Evolutionary conservation across 306 rosid genomes (phyloP).

Genomic region (Rosa chinensis): DNA sequence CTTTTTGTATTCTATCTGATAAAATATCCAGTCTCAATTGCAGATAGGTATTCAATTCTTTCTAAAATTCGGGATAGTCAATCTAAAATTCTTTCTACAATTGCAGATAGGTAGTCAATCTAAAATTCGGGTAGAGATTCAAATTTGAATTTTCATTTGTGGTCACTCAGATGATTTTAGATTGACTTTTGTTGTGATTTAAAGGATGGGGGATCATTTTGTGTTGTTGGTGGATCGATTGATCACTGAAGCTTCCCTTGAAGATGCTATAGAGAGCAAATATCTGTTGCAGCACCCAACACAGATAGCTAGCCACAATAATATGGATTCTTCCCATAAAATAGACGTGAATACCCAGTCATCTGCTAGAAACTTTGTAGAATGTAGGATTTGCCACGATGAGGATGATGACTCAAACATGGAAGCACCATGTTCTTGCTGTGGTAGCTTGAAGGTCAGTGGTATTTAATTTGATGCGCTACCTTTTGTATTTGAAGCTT

Average conservation of each 20-base stretch:
- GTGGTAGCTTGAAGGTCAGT: constrained; percentile 83
- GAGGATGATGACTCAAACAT: constrained; percentile 72
- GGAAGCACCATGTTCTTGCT: constrained; percentile 87
- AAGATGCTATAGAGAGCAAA: constrained; percentile 35
- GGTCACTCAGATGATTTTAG: neutral
- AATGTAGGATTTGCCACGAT: constrained; percentile 86
- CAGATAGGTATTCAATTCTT: neutral
- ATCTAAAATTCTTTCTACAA: no score
- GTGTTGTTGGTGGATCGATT: constrained; percentile 40
- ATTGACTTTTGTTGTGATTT: constrained; percentile 5
- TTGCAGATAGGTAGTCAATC: neutral
- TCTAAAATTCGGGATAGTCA: neutral
- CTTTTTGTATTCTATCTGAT: no score
- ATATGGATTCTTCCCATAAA: constrained; percentile 31
- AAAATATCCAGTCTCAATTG: neutral
- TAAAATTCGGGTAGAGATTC: neutral
- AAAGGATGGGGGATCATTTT: constrained; percentile 48
- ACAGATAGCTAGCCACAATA: constrained; percentile 34
- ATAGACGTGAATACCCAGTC: constrained; percentile 37
- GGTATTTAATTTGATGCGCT: constrained; percentile 5
- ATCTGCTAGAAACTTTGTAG: constrained; percentile 39
- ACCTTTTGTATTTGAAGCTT: neutral
- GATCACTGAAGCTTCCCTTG: constrained; percentile 42
- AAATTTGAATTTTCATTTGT: no score
- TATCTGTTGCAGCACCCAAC: constrained; percentile 30